Conservation (phyloP, 139 green algal species). For the Edaphochlamys debaryana region DNA sequence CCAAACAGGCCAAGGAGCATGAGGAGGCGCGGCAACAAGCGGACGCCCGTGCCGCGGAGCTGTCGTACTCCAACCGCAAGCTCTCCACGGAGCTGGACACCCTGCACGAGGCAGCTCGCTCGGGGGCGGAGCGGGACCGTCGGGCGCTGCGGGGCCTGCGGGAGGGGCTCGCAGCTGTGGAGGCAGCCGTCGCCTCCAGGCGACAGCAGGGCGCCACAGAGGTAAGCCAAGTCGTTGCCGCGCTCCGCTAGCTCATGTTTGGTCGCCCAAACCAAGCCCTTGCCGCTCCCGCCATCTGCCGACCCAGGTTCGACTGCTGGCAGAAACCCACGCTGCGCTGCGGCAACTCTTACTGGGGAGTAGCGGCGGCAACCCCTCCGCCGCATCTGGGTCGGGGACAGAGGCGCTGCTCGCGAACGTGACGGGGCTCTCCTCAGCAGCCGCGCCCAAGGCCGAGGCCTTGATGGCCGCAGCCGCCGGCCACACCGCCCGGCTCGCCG, state of each 20-base stretch:
- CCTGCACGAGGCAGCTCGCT: constrained; percentile 41
- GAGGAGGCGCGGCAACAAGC: constrained; percentile 29
- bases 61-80: constrained; percentile 72
- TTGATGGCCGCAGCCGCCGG: constrained; percentile 28
- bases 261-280: too few species aligned
- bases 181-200: constrained; percentile 49
- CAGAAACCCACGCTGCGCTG: constrained; percentile 3
- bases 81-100: constrained; percentile 61
- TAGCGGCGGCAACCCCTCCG: background rate
- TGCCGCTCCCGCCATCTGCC: background rate
- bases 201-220: constrained; percentile 37
- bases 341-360: background rate
- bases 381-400: background rate
- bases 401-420: background rate
- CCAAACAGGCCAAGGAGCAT: constrained; percentile 45
- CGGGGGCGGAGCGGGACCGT: constrained; percentile 29
- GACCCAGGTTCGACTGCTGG: constrained; percentile 18
- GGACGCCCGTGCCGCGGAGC: constrained; percentile 34
- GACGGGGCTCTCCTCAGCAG: background rate
- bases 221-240: too few species aligned
- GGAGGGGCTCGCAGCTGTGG: constrained; percentile 46
- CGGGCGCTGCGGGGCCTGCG: constrained; percentile 41
- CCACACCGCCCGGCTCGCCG: constrained; percentile 42
- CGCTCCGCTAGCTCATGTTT: too few species aligned
- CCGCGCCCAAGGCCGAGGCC: background rate